phyloP scores from a whole-genome alignment of 2,329 filamentous ascomycete genomes.

The Fusarium nygamai region DNA sequence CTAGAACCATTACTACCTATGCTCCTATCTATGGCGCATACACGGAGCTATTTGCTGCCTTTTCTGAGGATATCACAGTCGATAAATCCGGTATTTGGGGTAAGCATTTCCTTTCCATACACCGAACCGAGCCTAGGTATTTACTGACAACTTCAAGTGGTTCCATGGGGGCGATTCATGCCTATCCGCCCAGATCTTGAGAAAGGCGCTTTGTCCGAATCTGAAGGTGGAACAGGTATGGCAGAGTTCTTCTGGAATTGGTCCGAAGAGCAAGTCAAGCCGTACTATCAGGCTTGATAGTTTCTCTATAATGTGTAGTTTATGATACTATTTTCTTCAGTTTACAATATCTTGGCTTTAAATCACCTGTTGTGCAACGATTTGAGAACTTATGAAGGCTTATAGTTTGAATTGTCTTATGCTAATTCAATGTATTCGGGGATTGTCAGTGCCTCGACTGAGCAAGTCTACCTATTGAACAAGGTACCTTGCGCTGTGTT shows the following conservation, averaged over 20 bases:
- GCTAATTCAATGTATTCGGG: neutral
- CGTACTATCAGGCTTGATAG: slow-evolving; percentile 11
- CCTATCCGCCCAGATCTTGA: slow-evolving; percentile 48
- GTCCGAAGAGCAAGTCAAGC: slow-evolving; percentile 51
- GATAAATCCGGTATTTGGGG: slow-evolving; percentile 50
- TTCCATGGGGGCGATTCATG: slow-evolving; percentile 50
- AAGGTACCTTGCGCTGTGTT: neutral
- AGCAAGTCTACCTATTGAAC: neutral
- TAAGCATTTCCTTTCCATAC: neutral
- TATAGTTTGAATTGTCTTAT: no score
- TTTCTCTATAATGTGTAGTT: neutral
- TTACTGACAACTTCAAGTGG: slow-evolving; percentile 32
- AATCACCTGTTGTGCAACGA: neutral
- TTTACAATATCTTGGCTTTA: neutral
- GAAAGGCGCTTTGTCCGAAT: slow-evolving; percentile 43
- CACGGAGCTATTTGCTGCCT: slow-evolving; percentile 58
- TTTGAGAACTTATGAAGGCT: neutral
- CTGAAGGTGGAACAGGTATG: slow-evolving; percentile 52
- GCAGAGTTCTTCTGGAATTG: slow-evolving; percentile 54
- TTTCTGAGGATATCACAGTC: slow-evolving; percentile 54
- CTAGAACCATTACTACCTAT: slow-evolving; percentile 30
- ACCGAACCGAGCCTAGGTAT: neutral
- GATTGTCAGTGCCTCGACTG: neutral
- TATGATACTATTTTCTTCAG: neutral
- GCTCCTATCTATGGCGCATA: slow-evolving; percentile 55